A percentile compares a stretch with the other conserved stretches of the same genome.
These are phyloP conservation scores for Plenodomus biglobosus DNA, from an alignment of 2,329 filamentous ascomycete genomes.

Conservation along the genomic window DNA sequence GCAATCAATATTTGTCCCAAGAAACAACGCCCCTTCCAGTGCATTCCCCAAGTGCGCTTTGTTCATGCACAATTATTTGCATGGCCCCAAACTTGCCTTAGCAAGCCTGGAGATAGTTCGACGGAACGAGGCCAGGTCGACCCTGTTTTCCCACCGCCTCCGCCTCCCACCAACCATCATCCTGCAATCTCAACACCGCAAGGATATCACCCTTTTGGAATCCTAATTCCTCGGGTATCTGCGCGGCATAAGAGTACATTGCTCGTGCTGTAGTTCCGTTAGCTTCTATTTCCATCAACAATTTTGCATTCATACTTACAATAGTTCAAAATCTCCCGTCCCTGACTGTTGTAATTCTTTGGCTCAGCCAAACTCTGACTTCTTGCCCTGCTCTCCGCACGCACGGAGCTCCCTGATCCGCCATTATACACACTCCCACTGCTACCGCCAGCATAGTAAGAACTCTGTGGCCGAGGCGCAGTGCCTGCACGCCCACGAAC, in stretches of 20 bases:
- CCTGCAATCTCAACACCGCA: conserved; percentile 84
- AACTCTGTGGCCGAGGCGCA: conserved; percentile 46
- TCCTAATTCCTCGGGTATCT: conserved; percentile 90
- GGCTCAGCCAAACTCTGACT: conserved; percentile 89
- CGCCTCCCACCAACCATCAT: conserved; percentile 99
- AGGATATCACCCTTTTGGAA: conserved; percentile 92
- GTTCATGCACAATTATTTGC: too few species aligned
- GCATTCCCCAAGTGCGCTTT: too few species aligned
- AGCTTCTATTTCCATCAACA: conserved; percentile 6
- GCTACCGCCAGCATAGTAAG: conserved; percentile 44
- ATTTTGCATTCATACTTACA: too few species aligned
- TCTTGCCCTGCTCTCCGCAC: conserved; percentile 51
- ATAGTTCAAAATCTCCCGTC: conserved; percentile 86
- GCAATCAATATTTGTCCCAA: too few species aligned
- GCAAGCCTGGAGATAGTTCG: conserved; percentile 66
- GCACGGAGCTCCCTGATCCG: conserved; percentile 24
- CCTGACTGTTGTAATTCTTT: conserved; percentile 82
- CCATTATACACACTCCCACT: conserved; percentile 32
- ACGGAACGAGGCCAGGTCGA: conserved; percentile 62
- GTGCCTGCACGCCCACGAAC: conserved; percentile 35
- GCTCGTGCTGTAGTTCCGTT: conserved; percentile 69
- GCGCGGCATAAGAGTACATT: conserved; percentile 90
- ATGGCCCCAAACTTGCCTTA: too few species aligned
- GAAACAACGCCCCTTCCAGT: too few species aligned
- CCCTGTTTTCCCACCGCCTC: conserved; percentile 72